Evolutionary conservation across 2,329 filamentous ascomycete species (phyloP), one percentile per base, ranked within the genome.

Genomic region (Stemphylium beticola): DNA sequence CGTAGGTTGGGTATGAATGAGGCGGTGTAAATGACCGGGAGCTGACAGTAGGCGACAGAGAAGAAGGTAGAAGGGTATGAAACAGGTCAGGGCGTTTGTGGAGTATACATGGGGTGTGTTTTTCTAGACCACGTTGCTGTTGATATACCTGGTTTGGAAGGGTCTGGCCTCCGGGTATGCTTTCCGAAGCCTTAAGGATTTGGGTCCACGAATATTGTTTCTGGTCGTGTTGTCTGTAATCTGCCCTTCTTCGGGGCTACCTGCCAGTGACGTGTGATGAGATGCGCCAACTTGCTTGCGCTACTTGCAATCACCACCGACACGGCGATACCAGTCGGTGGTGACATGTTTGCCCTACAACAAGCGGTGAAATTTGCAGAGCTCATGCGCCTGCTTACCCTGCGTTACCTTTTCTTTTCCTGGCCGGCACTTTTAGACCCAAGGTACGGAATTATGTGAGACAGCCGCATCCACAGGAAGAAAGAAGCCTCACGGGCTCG

Each of bases 191-290:
- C 42, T 32, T 34, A 45, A 17, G n/a, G 14, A 45, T 34, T 20
- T n/a, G 12, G 31, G 14, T 4, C 17, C 20, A 22, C 11, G 32
- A 45, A 36, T 26, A 20, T 17, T 36, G n/a, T 17, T 45, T 10
- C 8, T 26, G 26, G 26, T 2, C 26, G 2, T 11, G 26, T 29
- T 29, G 26, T 29, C 26, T 22, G 20, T 14, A 36, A 10, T 45
- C 42, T 45, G 42, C 31, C 32, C 20, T 45, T 45, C 42, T 45
- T 36, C 32, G 42, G 42, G n/a, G 9, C 11, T 17, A 45, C 17
- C 26, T 11, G 18, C 5, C 36, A 36, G 32, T 11, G n/a, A 32
- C 20, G 42, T 22, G 32, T 14, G 20, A 36, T 36, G 42, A 2
- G 12, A 45, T 45, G 31, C 42, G n/a, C 42, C 15, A 36, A 9